Conservation (phyloP, 2,329 filamentous ascomycete genomes). For the Trichoderma cornu-damae region DNA sequence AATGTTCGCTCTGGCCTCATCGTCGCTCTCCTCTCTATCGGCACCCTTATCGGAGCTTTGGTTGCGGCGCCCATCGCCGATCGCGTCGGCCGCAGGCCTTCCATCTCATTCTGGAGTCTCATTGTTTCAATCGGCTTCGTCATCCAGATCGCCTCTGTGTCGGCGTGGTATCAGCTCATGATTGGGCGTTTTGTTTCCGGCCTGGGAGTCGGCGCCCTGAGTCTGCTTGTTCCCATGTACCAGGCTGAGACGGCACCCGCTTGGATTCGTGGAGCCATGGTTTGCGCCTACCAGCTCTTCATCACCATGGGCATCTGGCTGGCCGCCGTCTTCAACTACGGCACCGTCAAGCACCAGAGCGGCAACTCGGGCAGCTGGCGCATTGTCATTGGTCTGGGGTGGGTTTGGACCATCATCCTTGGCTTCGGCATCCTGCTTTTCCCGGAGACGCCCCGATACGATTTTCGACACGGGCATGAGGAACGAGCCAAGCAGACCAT, state of each 20-base stretch:
- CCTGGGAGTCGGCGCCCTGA: conserved; percentile 61
- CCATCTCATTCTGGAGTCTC: conserved; percentile 57
- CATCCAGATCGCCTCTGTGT: conserved; percentile 55
- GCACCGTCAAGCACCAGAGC: conserved; percentile 45
- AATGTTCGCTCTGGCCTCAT: conserved; percentile 54
- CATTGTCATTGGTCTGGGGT: conserved; percentile 52
- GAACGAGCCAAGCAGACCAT: conserved; percentile 46
- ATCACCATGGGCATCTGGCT: conserved; percentile 65
- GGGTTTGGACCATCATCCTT: conserved; percentile 46
- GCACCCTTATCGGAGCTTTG: conserved; percentile 56
- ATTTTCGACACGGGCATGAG: conserved; percentile 43
- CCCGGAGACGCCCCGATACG: conserved; percentile 49
- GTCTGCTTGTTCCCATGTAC: conserved; percentile 65
- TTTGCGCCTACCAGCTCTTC: conserved; percentile 65
- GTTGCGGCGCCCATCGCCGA: conserved; percentile 60
- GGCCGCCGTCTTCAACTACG: conserved; percentile 57
- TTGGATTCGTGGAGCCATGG: conserved; percentile 60
- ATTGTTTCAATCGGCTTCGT: conserved; percentile 61
- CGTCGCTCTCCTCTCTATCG: conserved; percentile 54
- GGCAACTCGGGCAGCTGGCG: conserved; percentile 53
- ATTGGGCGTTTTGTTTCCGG: conserved; percentile 61
- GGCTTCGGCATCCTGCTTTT: conserved; percentile 46
- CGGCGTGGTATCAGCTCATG: conserved; percentile 60
- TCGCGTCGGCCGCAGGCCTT: conserved; percentile 55
- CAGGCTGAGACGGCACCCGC: conserved; percentile 65